Evolutionary conservation across 2,329 filamentous ascomycete genomes (phyloP), one percentile per base, ranked within the genome.

Genomic region (Chrysosporium queenslandicum): DNA sequence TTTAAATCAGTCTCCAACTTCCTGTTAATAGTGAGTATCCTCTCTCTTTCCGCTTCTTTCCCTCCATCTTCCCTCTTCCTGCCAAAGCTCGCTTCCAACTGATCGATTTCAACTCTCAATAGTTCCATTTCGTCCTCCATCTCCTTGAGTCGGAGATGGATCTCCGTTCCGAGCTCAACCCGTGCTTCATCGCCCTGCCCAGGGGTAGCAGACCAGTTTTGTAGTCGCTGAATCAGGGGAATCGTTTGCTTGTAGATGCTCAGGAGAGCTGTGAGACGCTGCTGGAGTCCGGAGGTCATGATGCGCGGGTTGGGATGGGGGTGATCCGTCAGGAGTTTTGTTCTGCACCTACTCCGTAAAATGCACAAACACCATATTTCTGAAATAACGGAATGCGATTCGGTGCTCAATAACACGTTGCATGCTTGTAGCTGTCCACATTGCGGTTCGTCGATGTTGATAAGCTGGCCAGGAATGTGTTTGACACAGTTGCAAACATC

Each of bases 61-160:
- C 78, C 73, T 59, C 73, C 79, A 16, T 75, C 76, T 43, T 73
- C 62, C 49, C 65, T 66, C 53, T 66, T 65, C 46, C 64, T 59
- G 18, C 57, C 63, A 47, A 64, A 64, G 18, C 59, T 74, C 2
- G 74, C 66, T 32, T 78, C 74, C 23, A 89, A 69, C 60, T 87
- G 87, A 56, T 85, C 79, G 25, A 87, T 49, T 36, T 95, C 89
- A 64, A 92, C 87, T 45, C 75, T 75, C 30, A 96, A 65, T 16
- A 92, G 69, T 66, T 94, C 90, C 58, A 92, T 78, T 54, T 94
- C 87, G 57, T 94, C 87, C 61, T 94, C 83, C 46, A 86, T 80
- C 53, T 86, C 83, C 60, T 87, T 84, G 55, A 96, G 70, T 16
- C 79, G 78, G 62, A 87, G 82, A 59, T 85, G 82, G 57, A 96